Conservation (phyloP, 2,329 filamentous ascomycete genomes). For the Clonostachys byssicola region DNA sequence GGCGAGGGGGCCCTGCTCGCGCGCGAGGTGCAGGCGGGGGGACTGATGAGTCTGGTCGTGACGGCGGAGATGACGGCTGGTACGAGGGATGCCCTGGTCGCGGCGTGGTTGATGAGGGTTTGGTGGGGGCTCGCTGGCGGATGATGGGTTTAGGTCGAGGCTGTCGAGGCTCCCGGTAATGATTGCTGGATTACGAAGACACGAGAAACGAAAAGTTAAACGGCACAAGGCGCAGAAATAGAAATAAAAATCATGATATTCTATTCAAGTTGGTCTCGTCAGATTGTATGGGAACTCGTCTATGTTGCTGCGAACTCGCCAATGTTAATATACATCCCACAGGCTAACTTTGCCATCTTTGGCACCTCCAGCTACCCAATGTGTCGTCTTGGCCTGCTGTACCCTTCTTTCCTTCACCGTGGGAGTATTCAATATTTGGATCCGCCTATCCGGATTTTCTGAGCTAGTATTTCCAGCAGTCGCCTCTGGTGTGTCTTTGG, state of each 20-base stretch:
- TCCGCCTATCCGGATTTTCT: too few species aligned
- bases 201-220: background rate
- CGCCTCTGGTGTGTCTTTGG: background rate
- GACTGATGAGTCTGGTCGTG: constrained; percentile 20
- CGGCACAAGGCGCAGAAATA: background rate
- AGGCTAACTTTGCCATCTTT: constrained; percentile 95
- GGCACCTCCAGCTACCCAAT: constrained; percentile 87
- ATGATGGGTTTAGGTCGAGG: constrained; percentile 15
- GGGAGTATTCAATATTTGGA: background rate
- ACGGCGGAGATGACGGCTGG: constrained; percentile 18
- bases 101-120: constrained; percentile 25
- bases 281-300: too few species aligned
- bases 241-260: constrained; percentile 1
- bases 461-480: background rate
- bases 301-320: constrained; percentile 20
- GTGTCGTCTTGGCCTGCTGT: constrained; percentile 61
- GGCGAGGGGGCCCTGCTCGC: constrained; percentile 17
- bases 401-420: constrained; percentile 59
- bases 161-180: too few species aligned
- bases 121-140: constrained; percentile 23
- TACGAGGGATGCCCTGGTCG: constrained; percentile 24
- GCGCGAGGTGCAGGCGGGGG: constrained; percentile 19
- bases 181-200: background rate
- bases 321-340: constrained; percentile 79
- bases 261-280: too few species aligned